Conservation (phyloP, 2,329 filamentous ascomycete genomes). For the Colletotrichum noveboracense region DNA sequence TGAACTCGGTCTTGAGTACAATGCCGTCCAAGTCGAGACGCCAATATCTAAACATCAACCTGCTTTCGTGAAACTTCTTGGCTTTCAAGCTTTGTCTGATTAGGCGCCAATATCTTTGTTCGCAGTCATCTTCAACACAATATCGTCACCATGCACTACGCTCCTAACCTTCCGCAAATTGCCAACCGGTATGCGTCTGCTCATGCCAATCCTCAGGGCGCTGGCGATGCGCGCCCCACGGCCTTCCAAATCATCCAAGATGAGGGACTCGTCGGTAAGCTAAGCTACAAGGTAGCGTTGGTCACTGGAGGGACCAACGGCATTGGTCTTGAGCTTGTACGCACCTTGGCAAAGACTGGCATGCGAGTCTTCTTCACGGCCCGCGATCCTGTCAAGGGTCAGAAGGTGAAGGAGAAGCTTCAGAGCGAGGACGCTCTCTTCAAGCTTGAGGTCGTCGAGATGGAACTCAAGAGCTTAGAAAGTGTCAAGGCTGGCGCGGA, state of each 20-base stretch:
- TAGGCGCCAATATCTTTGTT: not conserved
- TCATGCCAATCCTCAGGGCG: conserved; percentile 26
- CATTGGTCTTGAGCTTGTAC: conserved; percentile 46
- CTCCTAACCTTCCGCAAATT: not conserved
- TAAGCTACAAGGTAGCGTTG: conserved; percentile 39
- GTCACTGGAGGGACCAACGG: conserved; percentile 47
- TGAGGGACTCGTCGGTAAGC: conserved; percentile 31
- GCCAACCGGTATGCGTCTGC: not conserved
- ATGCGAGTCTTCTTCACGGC: conserved; percentile 48
- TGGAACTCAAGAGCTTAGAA: conserved; percentile 34
- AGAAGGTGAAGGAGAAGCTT: conserved; percentile 10
- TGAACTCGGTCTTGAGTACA: not conserved
- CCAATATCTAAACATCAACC: not conserved
- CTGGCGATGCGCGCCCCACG: conserved; percentile 41
- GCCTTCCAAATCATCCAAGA: conserved; percentile 40
- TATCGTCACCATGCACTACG: not conserved
- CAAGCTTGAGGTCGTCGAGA: conserved; percentile 36
- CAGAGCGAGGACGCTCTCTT: conserved; percentile 8
- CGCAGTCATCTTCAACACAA: not conserved
- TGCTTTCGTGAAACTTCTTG: not conserved
- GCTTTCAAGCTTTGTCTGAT: not conserved
- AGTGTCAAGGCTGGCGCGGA: conserved; percentile 31
- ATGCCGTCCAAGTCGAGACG: not conserved
- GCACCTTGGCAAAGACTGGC: conserved; percentile 46
- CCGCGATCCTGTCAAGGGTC: conserved; percentile 37